Evolutionary conservation across 2,329 filamentous ascomycete genomes (phyloP).

Genomic region (Epichloe hybrida): DNA sequence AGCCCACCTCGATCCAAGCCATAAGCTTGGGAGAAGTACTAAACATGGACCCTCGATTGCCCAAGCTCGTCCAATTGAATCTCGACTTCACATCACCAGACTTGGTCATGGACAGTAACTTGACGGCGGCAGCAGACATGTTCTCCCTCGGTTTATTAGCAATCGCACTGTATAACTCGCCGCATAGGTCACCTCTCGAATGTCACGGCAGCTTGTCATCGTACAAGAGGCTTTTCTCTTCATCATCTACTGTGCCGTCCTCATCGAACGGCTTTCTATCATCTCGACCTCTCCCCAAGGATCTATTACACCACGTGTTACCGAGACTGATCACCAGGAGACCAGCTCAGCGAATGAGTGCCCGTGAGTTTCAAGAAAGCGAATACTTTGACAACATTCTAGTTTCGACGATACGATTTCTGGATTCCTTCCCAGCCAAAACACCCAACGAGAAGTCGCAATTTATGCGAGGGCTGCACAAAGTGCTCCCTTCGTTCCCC

Average conservation of each 20-base stretch:
- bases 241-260: slow-evolving; percentile 65
- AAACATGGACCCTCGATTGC: slow-evolving; percentile 73
- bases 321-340: slow-evolving; percentile 77
- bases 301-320: slow-evolving; percentile 62
- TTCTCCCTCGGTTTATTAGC: slow-evolving; percentile 87
- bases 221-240: slow-evolving; percentile 74
- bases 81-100: slow-evolving; percentile 92
- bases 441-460: slow-evolving; percentile 80
- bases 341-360: slow-evolving; percentile 75
- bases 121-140: slow-evolving; percentile 76
- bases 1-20: slow-evolving; percentile 61
- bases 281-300: slow-evolving; percentile 64
- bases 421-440: slow-evolving; percentile 84
- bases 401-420: slow-evolving; percentile 88
- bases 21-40: slow-evolving; percentile 74
- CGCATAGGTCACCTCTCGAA: slow-evolving; percentile 76
- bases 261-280: slow-evolving; percentile 74
- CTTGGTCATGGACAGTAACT: slow-evolving; percentile 81
- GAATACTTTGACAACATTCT: slow-evolving; percentile 95
- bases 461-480: slow-evolving; percentile 78
- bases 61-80: slow-evolving; percentile 71
- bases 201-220: slow-evolving; percentile 66
- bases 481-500: slow-evolving; percentile 83
- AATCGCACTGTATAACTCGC: slow-evolving; percentile 86
- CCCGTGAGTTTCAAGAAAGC: slow-evolving; percentile 85